Evolutionary conservation across 768 basidiomycete genomes (phyloP).

Genomic region (Russula dissimulans): DNA sequence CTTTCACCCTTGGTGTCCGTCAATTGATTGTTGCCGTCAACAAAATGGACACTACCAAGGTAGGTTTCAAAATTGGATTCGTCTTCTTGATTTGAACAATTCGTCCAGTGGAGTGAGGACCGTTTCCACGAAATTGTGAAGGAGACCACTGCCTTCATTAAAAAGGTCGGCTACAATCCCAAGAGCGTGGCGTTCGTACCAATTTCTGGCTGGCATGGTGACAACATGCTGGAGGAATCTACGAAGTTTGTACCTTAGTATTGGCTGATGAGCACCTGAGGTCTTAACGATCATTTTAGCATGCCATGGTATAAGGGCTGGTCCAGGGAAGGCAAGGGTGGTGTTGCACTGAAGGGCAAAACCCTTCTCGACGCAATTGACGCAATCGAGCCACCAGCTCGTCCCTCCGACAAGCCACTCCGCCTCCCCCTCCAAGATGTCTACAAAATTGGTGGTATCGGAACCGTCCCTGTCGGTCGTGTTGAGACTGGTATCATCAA

Average conservation of each 20-base stretch:
- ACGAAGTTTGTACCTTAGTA: slow-evolving; percentile 51
- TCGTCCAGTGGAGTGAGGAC: slow-evolving; percentile 87
- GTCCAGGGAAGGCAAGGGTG: slow-evolving; percentile 92
- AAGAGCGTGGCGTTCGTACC: slow-evolving; percentile 97
- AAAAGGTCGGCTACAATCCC: slow-evolving; percentile 99
- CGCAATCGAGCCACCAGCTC: slow-evolving; percentile 93
- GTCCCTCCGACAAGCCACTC: slow-evolving; percentile 99
- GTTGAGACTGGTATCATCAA: slow-evolving; percentile 99
- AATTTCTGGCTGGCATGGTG: slow-evolving; percentile 99
- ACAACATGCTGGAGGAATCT: slow-evolving; percentile 99
- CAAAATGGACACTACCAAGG: slow-evolving; percentile 99
- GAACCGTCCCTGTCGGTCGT: slow-evolving; percentile 99
- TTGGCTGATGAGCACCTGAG: not conserved
- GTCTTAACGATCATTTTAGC: slow-evolving; percentile 35
- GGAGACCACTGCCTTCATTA: slow-evolving; percentile 96
- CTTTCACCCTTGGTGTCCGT: slow-evolving; percentile 99
- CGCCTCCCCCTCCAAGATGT: slow-evolving; percentile 99
- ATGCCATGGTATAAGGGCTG: slow-evolving; percentile 99
- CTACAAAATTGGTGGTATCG: slow-evolving; percentile 99
- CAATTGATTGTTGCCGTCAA: slow-evolving; percentile 99
- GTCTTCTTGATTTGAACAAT: slow-evolving; percentile 2
- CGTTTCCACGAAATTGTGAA: slow-evolving; percentile 99
- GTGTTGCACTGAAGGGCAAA: slow-evolving; percentile 85
- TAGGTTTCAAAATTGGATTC: slow-evolving; percentile 24
- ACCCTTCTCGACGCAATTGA: slow-evolving; percentile 99